Conservation (phyloP, 2,329 filamentous ascomycete species). For the Orbilia oligospora region DNA sequence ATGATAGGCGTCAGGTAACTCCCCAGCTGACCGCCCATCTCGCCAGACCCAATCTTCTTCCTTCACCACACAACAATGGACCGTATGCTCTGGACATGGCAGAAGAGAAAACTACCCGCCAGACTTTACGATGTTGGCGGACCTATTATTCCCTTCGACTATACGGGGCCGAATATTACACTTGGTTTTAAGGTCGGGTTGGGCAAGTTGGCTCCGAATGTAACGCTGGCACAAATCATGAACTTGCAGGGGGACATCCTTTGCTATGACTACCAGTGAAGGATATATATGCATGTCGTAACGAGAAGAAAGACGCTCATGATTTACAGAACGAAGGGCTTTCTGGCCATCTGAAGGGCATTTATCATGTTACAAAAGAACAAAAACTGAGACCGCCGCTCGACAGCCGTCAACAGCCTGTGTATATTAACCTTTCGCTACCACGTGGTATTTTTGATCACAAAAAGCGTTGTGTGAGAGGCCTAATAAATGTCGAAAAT, state of each 20-base stretch:
- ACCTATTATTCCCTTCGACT: constrained; percentile 64
- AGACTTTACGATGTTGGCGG: constrained; percentile 66
- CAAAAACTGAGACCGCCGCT: neutral
- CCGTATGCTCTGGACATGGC: constrained; percentile 66
- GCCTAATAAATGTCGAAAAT: neutral
- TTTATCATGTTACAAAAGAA: neutral
- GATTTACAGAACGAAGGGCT: neutral
- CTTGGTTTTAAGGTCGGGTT: constrained; percentile 65
- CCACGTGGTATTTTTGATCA: constrained; percentile 33
- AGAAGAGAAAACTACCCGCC: constrained; percentile 64
- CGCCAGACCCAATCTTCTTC: constrained; percentile 66
- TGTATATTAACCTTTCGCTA: no score
- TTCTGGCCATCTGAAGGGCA: neutral
- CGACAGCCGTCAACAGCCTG: no score
- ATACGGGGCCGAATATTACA: constrained; percentile 64
- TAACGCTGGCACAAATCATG: constrained; percentile 65
- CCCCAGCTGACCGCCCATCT: neutral
- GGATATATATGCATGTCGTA: neutral
- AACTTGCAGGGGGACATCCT: constrained; percentile 63
- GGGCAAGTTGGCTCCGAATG: constrained; percentile 64
- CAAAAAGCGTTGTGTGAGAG: constrained; percentile 26
- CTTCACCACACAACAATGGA: constrained; percentile 67
- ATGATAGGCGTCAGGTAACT: neutral
- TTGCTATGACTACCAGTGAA: constrained; percentile 62
- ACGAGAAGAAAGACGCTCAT: neutral